Evolutionary conservation across 805 yeast genomes (phyloP).

Genomic region (Yamadazyma paraphyllophila): DNA sequence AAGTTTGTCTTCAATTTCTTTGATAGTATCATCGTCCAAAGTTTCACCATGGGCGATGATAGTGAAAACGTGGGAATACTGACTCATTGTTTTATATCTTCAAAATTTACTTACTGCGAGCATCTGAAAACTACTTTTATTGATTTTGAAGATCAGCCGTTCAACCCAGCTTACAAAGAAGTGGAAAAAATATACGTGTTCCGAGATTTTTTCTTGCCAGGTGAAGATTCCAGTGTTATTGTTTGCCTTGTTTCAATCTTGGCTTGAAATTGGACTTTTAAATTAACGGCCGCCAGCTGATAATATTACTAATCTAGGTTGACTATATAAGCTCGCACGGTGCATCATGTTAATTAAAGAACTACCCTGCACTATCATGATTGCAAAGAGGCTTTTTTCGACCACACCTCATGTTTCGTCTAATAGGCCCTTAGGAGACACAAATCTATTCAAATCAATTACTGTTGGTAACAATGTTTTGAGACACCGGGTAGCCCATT

Average conservation of each 20-base stretch:
- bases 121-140: neutral
- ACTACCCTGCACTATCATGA: neutral
- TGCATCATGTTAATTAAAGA: too few relatives aligned
- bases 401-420: neutral
- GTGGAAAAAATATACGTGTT: too few relatives aligned
- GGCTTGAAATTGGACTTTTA: too few relatives aligned
- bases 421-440: slow-evolving; percentile 17
- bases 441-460: slow-evolving; percentile 32
- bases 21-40: slow-evolving; percentile 3
- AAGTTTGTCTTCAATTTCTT: neutral
- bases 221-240: too few relatives aligned
- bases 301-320: too few relatives aligned
- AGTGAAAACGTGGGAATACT: slow-evolving; percentile 26
- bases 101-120: neutral
- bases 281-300: too few relatives aligned
- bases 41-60: slow-evolving; percentile 17
- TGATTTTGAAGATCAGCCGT: too few relatives aligned
- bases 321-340: too few relatives aligned
- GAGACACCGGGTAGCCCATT: slow-evolving; percentile 22
- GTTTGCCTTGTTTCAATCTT: too few relatives aligned
- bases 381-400: neutral
- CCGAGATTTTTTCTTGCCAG: too few relatives aligned
- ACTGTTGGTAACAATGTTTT: slow-evolving; percentile 29
- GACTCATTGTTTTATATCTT: slow-evolving; percentile 17
- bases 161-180: too few relatives aligned